Evolutionary conservation across 441 rosid species (phyloP), one percentile per base, ranked within the genome.

Genomic region (Breynia disticha): DNA sequence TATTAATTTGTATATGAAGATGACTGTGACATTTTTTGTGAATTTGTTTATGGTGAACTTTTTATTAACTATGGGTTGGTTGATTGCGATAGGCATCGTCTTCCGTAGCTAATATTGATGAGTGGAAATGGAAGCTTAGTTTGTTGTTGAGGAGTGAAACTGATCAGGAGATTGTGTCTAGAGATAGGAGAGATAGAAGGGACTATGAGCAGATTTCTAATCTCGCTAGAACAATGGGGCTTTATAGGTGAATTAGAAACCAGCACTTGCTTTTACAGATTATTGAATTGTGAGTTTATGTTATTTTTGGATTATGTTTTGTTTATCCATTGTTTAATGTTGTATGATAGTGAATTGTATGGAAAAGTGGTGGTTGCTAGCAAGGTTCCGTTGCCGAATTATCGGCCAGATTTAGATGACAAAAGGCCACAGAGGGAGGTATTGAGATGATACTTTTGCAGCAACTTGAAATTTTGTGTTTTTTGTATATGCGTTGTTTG

Each of bases 361-460:
- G 98, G 98, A 28, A 88, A 81, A 77, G 97, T 83, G 56, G 95
- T 93, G 62, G 98, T 93, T 65, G 88, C 95, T n/a, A 86, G 98
- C 79, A 93, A 86, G 76, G 81, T 79, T 72, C 97, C 97, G 59
- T 95, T 93, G 64, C 95, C 98, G 10, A 88, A 93, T 69, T 93
- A 93, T 72, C 55, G 98, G 67, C 97, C 97, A 3, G 98, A 93
- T 74, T 80, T 93, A 74, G 98, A 93, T 79, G 97, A 93, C 67
- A 88, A 79, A 81, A 77, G 98, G 72, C 98, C 98, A 56, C 98
- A 93, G 48, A 82, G 98, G 56, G 98, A 93, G 98, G 97, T 93
- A 73, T 65, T 54, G 24, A 6, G 37, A 48, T 72, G 49, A 58
- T 52, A 52, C 53, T 57, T 28, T 39, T 61, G 24, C 20, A 48